A percentile compares a stretch with the other conserved stretches of the same genome.
Conservation (phyloP, 352 stramenopile species). For the Phytopythium vexans region DNA sequence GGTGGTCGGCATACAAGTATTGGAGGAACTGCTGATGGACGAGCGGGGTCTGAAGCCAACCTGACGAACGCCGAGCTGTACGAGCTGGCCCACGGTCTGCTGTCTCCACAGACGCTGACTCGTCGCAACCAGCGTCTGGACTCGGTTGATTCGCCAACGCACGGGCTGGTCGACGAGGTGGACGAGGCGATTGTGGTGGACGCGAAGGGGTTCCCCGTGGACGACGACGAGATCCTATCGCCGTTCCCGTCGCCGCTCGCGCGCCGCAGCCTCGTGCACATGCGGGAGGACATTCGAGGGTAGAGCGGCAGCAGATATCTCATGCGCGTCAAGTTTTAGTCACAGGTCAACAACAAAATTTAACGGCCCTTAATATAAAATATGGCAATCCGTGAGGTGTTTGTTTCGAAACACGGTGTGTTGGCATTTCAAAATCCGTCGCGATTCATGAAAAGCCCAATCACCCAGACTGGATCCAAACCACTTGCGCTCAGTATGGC, state of each 20-base stretch:
- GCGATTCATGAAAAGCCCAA: background rate
- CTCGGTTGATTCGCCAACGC: constrained; percentile 78
- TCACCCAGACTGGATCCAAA: background rate
- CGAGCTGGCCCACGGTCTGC: constrained; percentile 72
- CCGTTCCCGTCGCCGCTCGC: constrained; percentile 24
- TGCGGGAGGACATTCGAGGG: constrained; percentile 38
- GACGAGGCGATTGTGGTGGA: constrained; percentile 16
- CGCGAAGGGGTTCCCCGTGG: constrained; percentile 13
- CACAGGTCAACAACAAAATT: too few species aligned
- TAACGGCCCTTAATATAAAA: too few species aligned
- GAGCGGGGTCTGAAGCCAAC: constrained; percentile 10
- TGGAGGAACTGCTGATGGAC: background rate
- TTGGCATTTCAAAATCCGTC: too few species aligned
- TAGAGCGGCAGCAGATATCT: constrained; percentile 9
- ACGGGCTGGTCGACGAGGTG: constrained; percentile 41
- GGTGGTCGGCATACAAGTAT: background rate
- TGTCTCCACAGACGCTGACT: constrained; percentile 66
- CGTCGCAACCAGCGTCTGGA: constrained; percentile 55
- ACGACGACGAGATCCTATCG: constrained; percentile 29
- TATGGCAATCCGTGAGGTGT: too few species aligned
- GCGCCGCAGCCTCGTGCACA: constrained; percentile 35
- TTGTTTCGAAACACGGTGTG: too few species aligned
- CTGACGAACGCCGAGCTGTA: constrained; percentile 78
- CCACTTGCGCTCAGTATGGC: constrained; percentile 3
- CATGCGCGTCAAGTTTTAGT: too few species aligned